Conservation (phyloP, 768 basidiomycete species). For the Auriscalpium vulgare region DNA sequence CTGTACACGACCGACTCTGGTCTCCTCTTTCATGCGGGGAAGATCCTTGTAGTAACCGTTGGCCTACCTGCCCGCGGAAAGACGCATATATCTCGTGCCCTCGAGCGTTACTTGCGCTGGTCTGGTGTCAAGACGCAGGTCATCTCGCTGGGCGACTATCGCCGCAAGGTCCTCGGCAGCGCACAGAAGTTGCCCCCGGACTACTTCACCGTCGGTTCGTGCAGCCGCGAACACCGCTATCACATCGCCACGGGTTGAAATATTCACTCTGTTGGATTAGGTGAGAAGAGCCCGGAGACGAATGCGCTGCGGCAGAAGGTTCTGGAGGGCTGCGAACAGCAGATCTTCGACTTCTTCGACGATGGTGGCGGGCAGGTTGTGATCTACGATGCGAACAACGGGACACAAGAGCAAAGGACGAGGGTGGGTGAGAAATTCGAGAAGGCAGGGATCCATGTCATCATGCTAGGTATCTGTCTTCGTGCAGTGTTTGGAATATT, state of each 20-base stretch:
- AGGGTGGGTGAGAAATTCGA: slow-evolving; percentile 80
- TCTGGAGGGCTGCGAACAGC: slow-evolving; percentile 76
- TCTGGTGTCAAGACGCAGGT: slow-evolving; percentile 95
- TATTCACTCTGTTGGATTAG: slow-evolving; percentile 21
- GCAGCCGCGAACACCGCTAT: slow-evolving; percentile 3
- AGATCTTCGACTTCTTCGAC: slow-evolving; percentile 84
- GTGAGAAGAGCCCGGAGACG: slow-evolving; percentile 77
- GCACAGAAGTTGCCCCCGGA: slow-evolving; percentile 84
- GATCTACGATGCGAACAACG: slow-evolving; percentile 98
- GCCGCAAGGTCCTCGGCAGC: slow-evolving; percentile 82
- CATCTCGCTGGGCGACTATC: slow-evolving; percentile 91
- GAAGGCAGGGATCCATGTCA: slow-evolving; percentile 81
- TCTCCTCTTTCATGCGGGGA: slow-evolving; percentile 85
- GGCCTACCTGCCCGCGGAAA: slow-evolving; percentile 93
- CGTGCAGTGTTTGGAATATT: background rate
- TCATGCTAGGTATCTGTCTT: slow-evolving; percentile 67
- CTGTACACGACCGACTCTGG: slow-evolving; percentile 89
- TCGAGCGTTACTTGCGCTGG: slow-evolving; percentile 98
- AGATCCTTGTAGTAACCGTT: slow-evolving; percentile 88
- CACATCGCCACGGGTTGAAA: background rate
- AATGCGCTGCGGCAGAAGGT: slow-evolving; percentile 66
- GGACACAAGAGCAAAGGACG: slow-evolving; percentile 58
- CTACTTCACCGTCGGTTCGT: slow-evolving; percentile 79
- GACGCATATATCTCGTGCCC: slow-evolving; percentile 91
- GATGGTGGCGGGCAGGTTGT: slow-evolving; percentile 82